phyloP scores from a whole-genome alignment of 1,284 basidiomycete genomes.

The Pseudozyma thailandica region DNA sequence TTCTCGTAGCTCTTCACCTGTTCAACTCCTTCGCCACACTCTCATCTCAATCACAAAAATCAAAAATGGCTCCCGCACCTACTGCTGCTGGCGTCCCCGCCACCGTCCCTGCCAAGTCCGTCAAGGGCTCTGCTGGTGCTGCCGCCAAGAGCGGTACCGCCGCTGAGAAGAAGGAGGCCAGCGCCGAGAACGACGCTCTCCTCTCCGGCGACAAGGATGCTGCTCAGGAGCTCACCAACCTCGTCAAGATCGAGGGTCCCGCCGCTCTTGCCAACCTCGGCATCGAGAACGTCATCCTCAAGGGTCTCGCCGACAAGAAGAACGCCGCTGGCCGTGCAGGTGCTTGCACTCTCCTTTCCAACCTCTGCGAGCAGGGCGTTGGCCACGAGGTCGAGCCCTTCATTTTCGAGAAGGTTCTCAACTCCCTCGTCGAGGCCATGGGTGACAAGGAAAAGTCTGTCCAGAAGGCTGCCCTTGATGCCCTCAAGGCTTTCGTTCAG shows the following conservation, averaged over 20 bases:
- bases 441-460: conserved; percentile 91
- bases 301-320: conserved; percentile 75
- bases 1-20: conserved; percentile 18
- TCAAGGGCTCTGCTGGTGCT: conserved; percentile 64
- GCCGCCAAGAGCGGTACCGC: conserved; percentile 64
- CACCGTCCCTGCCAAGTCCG: conserved; percentile 61
- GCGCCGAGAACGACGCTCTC: conserved; percentile 68
- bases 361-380: conserved; percentile 79
- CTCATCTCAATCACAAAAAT: not conserved
- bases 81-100: conserved; percentile 63
- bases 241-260: conserved; percentile 77
- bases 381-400: conserved; percentile 87
- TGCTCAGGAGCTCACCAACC: conserved; percentile 69
- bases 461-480: conserved; percentile 84
- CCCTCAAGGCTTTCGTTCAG: conserved; percentile 81
- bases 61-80: conserved; percentile 54
- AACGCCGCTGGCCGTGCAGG: conserved; percentile 81
- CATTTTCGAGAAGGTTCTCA: conserved; percentile 87
- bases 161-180: conserved; percentile 68
- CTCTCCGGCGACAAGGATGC: conserved; percentile 69
- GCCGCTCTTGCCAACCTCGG: conserved; percentile 80
- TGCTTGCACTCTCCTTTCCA: conserved; percentile 74
- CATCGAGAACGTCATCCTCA: conserved; percentile 82
- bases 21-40: not conserved
- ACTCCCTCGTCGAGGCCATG: conserved; percentile 86